Base-by-base conservation (phyloP, 169 alveolate species). In the Plasmodium reichenowi region DNA sequence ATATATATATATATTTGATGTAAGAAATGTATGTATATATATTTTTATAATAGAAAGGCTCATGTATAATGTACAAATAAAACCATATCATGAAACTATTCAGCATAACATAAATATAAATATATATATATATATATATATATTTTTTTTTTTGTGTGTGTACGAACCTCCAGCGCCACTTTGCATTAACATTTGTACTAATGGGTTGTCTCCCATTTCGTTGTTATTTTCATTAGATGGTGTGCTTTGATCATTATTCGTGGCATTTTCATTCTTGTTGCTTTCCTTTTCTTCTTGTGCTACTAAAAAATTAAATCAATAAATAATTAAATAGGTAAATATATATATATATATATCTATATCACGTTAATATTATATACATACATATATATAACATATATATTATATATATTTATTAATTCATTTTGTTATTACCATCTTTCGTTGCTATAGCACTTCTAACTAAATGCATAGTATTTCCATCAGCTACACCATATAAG, bases 381-480 rank as follows among this genome's bases (percentile, higher is more conserved):
- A 26, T 76, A 29, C 68, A 90, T 10, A 26, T 56, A 76, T 70
- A n/a, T n/a, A n/a, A n/a, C n/a, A n/a, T n/a, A n/a, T n/a, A 29
- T 52, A 4, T 32, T 32, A 32, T 32, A 32, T 32, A 32, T 32
- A 5, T 32, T 90, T 52, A 22, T 86, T 45, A 1, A 78, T 45
- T 67, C 87, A 80, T 90, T 48, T 91, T 92, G 24, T 70, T 45
- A 88, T 75, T 75, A 75, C 90, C 71, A 12, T 85, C 90, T 58
- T 73, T 85, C 15, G 90, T 72, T 3, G 94, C 86, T 4, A 88
- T 95, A 15, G 96, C 97, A 66, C 98, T 95, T 50, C 97, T 94
- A 43, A 97, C 98, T 89, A 97, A 73, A 76, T 97, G 98, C 91
- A 97, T 94, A 58, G 97, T 95, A 88, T 94, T 96, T 13, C 98